phyloP scores from a whole-genome alignment of 345 rosid genomes.

The Reutealis trisperma region DNA sequence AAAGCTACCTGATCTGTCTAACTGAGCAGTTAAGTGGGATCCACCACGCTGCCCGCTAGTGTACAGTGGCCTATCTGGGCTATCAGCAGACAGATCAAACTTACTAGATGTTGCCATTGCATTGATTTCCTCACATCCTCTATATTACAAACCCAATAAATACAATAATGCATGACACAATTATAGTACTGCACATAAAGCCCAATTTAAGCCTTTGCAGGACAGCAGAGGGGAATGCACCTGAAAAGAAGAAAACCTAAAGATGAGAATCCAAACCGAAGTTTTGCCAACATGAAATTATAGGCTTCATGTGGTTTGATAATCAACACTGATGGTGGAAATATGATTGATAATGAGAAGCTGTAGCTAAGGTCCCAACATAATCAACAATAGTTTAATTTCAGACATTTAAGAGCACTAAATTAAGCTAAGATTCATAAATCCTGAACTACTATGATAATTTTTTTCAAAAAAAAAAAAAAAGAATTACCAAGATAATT shows the following conservation, averaged over 20 bases:
- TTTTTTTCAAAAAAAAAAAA: neutral
- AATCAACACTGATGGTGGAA: neutral
- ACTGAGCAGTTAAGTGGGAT: conserved; percentile 66
- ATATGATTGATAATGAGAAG: neutral
- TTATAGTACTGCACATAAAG: conserved; percentile 54
- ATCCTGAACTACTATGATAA: neutral
- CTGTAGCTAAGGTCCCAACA: conserved; percentile 2
- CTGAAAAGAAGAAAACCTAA: conserved; percentile 44
- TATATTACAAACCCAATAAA: conserved; percentile 49
- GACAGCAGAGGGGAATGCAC: conserved; percentile 30
- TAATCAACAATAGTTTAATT: neutral
- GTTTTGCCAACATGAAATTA: conserved; percentile 4
- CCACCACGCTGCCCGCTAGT: conserved; percentile 76
- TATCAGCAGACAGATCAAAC: conserved; percentile 81
- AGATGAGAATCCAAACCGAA: conserved; percentile 20
- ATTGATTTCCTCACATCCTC: conserved; percentile 51
- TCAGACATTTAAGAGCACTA: conserved; percentile 14
- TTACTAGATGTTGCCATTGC: conserved; percentile 84
- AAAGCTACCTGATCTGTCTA: conserved; percentile 89
- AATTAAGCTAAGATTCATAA: conserved; percentile 15
- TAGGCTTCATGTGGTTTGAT: neutral
- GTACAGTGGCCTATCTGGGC: conserved; percentile 78
- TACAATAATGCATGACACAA: conserved; percentile 72
- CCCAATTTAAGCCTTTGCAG: conserved; percentile 35
- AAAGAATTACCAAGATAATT: neutral